These are phyloP conservation scores for Camellia lanceoleosa DNA, from an alignment of 148 eudicot genomes.

Conservation along the genomic window DNA sequence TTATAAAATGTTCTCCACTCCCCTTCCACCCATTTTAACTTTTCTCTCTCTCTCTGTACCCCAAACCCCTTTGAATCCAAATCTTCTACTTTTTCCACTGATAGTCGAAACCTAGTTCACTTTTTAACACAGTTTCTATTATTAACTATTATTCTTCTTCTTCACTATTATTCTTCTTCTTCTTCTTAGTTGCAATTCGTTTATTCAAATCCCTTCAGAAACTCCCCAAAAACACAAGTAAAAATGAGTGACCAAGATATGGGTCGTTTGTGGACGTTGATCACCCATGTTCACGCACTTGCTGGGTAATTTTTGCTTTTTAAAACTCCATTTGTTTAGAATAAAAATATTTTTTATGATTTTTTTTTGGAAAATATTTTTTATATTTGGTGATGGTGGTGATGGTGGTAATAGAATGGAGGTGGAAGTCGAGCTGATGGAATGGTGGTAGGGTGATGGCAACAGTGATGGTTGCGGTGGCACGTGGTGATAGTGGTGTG, in stretches of 20 bases:
- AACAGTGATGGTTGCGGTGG: too few relatives aligned
- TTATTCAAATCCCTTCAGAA: neutral
- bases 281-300: constrained; percentile 45
- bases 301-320: constrained; percentile 50
- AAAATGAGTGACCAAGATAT: constrained; percentile 12
- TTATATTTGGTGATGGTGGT: too few relatives aligned
- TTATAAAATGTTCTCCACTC: neutral
- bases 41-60: neutral
- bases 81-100: neutral
- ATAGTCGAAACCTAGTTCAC: neutral
- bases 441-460: too few relatives aligned
- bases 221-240: neutral
- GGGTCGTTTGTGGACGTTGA: constrained; percentile 57
- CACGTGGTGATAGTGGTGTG: too few relatives aligned
- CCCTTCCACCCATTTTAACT: neutral
- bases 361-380: too few relatives aligned
- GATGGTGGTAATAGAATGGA: too few relatives aligned
- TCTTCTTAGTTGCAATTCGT: neutral
- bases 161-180: neutral
- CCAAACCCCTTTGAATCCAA: neutral
- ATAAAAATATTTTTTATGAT: too few relatives aligned
- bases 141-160: neutral
- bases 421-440: too few relatives aligned
- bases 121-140: neutral
- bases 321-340: too few relatives aligned